Base-by-base conservation (phyloP, 116 monocot genomes). In the Trichopus zeylanicus region DNA sequence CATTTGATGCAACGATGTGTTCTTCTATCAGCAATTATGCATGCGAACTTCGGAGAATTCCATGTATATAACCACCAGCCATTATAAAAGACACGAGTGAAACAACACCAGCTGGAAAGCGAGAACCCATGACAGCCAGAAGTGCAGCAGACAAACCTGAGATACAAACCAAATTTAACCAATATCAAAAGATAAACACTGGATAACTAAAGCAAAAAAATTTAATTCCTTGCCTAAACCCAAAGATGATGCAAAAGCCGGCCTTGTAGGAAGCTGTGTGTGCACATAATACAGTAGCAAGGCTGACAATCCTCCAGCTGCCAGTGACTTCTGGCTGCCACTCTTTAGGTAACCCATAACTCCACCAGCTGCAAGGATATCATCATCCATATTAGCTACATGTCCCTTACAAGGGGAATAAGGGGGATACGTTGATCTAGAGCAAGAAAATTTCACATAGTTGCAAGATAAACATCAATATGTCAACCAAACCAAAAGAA, bases 31-130 rank as follows among this genome's bases (percentile, higher is more conserved):
- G 42, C 3, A 10, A 20, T 39, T 66, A 78, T 1, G 63, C 70
- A 70, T 91, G 82, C 13, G 63, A 47, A 53, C 84, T 64, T 20
- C 88, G 87, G 33, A 88, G 51, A 52, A 94, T 86, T 26, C 89
- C 89, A 71, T 94, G 86, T 26, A 80, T 39, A 38, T 94, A 94
- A 29, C 89, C 94, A 34, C 73, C 83, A 20, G 62, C 73, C 94
- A 94, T 94, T 26, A 89, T 62, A 18, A 94, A 70, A 1, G 94
- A 94, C 9, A 74, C 60, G 0, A 89, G 22, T 29, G 89, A 86
- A 15, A 89, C 89, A 29, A 86, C 76, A 38, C 94, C 94, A 1
- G 97, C 97, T 2, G 97, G 97, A 65, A 91, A 97, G 64, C 97
- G 97, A 47, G 87, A 84, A 46, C 91, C 91, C 97, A 97, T 97